These are phyloP conservation scores for Naganishia onofrii DNA, from an alignment of 768 basidiomycete species.

Conservation along the genomic window DNA sequence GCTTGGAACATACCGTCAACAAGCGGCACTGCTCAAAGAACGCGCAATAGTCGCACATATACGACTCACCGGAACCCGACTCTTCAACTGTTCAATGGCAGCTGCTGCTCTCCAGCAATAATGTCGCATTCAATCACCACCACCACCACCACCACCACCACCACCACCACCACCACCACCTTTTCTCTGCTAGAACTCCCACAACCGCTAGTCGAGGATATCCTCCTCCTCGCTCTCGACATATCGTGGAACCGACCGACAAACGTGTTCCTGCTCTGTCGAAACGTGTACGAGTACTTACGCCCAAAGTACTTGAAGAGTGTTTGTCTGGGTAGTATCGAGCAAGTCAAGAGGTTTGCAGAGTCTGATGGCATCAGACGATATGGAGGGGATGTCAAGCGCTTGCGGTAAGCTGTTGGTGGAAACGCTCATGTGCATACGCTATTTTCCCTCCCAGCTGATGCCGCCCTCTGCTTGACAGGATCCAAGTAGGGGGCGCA, in stretches of 20 bases:
- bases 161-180: background rate
- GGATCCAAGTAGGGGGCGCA: slow-evolving; percentile 25
- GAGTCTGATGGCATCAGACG: slow-evolving; percentile 4
- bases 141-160: background rate
- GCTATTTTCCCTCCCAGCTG: background rate
- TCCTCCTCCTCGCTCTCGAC: slow-evolving; percentile 20
- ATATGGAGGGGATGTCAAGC: slow-evolving; percentile 13
- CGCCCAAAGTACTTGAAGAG: slow-evolving; percentile 9
- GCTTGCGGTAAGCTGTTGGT: background rate
- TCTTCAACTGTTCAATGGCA: too few species aligned
- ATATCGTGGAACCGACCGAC: background rate
- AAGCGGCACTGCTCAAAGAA: too few species aligned
- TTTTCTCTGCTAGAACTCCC: slow-evolving; percentile 14
- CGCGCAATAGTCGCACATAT: too few species aligned
- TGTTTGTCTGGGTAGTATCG: background rate
- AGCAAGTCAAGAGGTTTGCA: slow-evolving; percentile 16
- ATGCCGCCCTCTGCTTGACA: background rate
- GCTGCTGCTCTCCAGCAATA: too few species aligned
- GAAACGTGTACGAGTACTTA: slow-evolving; percentile 6
- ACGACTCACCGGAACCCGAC: too few species aligned
- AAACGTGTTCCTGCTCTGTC: slow-evolving; percentile 10
- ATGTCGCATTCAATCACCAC: too few species aligned
- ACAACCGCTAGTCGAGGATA: slow-evolving; percentile 10
- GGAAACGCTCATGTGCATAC: too few species aligned
- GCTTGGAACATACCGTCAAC: too few species aligned